phyloP scores from a whole-genome alignment of 1,284 basidiomycete genomes.

The Moesziomyces sp. region DNA sequence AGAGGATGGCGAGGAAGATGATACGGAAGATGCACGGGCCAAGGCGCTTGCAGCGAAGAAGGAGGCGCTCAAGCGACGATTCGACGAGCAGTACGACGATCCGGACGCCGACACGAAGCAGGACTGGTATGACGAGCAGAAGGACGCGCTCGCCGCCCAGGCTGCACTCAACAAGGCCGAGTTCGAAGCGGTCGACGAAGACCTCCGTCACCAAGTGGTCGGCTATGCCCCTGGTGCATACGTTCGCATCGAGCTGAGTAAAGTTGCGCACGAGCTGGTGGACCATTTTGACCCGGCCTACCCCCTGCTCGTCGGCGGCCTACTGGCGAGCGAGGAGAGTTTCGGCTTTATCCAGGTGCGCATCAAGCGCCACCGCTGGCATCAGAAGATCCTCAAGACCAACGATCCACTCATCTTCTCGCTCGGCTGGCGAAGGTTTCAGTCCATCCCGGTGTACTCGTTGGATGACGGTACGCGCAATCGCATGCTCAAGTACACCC shows the following conservation, averaged over 20 bases:
- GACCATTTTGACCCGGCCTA: slow-evolving; percentile 91
- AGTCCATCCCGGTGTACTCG: slow-evolving; percentile 92
- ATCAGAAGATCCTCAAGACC: slow-evolving; percentile 89
- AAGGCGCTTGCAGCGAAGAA: slow-evolving; percentile 83
- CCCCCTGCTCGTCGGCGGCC: slow-evolving; percentile 90
- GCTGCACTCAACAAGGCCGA: slow-evolving; percentile 85
- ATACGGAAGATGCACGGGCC: slow-evolving; percentile 70
- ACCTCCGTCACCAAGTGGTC: slow-evolving; percentile 84
- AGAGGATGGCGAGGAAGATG: slow-evolving; percentile 64
- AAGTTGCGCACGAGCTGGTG: slow-evolving; percentile 90
- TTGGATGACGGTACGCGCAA: slow-evolving; percentile 86
- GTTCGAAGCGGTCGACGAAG: slow-evolving; percentile 82
- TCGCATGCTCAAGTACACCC: slow-evolving; percentile 99
- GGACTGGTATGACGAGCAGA: slow-evolving; percentile 74
- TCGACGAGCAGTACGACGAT: slow-evolving; percentile 96
- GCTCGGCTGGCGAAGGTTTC: slow-evolving; percentile 95
- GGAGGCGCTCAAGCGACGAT: slow-evolving; percentile 89
- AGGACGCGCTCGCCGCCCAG: slow-evolving; percentile 89
- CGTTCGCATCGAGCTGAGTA: slow-evolving; percentile 85
- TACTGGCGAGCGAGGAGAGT: slow-evolving; percentile 88
- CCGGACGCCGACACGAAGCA: slow-evolving; percentile 71
- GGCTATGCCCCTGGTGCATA: slow-evolving; percentile 93
- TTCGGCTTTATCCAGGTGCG: slow-evolving; percentile 92
- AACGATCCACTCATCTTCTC: slow-evolving; percentile 97
- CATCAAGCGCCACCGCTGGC: slow-evolving; percentile 97